Conservation (phyloP, 225 moss, liverwort and hornwort species). For the Thuidium tamariscinum region DNA sequence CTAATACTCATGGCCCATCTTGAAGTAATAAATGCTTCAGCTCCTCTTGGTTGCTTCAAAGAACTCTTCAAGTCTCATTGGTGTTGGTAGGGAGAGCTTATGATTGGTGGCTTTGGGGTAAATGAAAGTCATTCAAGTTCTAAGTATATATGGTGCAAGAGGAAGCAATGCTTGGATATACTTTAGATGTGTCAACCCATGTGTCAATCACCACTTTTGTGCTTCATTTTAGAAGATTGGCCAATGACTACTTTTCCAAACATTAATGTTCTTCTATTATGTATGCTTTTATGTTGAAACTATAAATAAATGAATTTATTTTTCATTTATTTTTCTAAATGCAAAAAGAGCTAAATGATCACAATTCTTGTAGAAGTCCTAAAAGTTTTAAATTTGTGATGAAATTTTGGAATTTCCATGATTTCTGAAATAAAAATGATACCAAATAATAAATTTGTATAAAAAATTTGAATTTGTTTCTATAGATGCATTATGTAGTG, state of each 20-base stretch:
- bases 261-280: background rate
- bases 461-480: fast-evolving
- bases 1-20: background rate
- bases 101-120: background rate
- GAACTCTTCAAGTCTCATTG: background rate
- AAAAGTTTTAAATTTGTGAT: background rate
- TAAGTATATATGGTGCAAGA: background rate
- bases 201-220: background rate
- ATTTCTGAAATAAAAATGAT: background rate
- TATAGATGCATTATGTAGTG: background rate
- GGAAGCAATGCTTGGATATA: fast-evolving
- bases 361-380: background rate
- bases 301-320: background rate
- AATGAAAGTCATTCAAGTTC: background rate
- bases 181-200: background rate
- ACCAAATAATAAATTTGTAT: background rate
- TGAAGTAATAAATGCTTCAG: background rate
- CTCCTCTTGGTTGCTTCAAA: too few species aligned
- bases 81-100: background rate
- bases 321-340: background rate
- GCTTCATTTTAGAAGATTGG: fast-evolving
- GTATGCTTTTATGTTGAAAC: background rate
- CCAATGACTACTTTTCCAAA: background rate
- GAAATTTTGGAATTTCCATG: background rate
- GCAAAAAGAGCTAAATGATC: too few species aligned